Evolutionary conservation across 345 rosid species (phyloP).

Genomic region (Cardamine chenopodiifolia): DNA sequence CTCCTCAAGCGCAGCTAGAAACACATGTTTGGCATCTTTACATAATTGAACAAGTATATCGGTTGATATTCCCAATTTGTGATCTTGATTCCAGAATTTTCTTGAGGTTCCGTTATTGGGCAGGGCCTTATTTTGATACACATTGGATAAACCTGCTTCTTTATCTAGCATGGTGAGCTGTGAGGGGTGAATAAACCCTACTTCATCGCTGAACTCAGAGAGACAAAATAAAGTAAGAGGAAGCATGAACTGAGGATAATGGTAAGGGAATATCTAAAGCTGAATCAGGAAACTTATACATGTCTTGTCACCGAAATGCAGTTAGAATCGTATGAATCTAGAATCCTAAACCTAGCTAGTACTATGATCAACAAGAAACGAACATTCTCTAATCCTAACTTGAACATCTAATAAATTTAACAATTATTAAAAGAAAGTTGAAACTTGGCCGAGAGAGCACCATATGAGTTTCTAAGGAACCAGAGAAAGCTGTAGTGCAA

Average conservation of each 20-base stretch:
- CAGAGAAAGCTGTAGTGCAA: neutral
- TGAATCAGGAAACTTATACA: neutral
- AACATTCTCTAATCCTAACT: neutral
- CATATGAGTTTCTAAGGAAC: neutral
- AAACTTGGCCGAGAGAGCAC: neutral
- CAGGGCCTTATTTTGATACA: neutral
- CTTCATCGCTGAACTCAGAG: conserved; percentile 65
- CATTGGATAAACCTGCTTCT: conserved; percentile 40
- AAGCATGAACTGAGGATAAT: neutral
- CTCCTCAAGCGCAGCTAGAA: conserved; percentile 48
- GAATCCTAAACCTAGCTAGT: neutral
- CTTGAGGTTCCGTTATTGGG: conserved; percentile 28
- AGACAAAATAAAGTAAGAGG: conserved; percentile 4
- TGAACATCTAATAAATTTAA: neutral
- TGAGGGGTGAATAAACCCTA: conserved; percentile 89
- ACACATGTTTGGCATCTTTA: conserved; percentile 59
- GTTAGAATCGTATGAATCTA: neutral
- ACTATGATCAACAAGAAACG: conserved; percentile 6
- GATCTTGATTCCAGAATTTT: conserved; percentile 71
- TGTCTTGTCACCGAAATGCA: neutral
- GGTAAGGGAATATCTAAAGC: neutral
- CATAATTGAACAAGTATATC: conserved; percentile 62
- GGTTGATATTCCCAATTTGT: conserved; percentile 78
- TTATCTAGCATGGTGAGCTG: conserved; percentile 59
- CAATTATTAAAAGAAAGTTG: neutral